Percentiles rank a stretch among this genome's conserved stretches.
phyloP scores from a whole-genome alignment of 352 stramenopile genomes.

The Phytophthora hybrid region DNA sequence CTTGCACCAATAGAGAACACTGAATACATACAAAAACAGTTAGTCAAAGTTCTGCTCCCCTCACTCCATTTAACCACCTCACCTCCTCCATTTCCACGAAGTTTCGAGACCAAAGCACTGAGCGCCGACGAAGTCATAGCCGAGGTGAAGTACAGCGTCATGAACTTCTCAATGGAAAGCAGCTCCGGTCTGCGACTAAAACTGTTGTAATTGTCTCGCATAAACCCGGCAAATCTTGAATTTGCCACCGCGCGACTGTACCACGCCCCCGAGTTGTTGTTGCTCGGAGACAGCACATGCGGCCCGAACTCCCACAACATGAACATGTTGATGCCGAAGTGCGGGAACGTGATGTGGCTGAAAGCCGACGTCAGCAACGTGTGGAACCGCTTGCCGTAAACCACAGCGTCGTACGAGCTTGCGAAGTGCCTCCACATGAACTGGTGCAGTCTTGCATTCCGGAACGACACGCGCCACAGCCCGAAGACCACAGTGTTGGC shows the following conservation, averaged over 20 bases:
- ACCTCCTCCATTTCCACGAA: conserved; percentile 68
- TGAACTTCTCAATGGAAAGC: conserved; percentile 70
- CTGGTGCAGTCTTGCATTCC: conserved; percentile 51
- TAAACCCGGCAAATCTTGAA: conserved; percentile 56
- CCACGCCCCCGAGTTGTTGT: conserved; percentile 52
- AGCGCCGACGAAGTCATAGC: conserved; percentile 73
- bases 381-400: conserved; percentile 69
- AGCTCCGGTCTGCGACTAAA: conserved; percentile 43
- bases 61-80: conserved; percentile 4
- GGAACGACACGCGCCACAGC: conserved; percentile 75
- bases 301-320: conserved; percentile 90
- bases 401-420: conserved; percentile 81
- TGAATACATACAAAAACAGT: conserved; percentile 25
- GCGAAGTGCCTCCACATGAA: conserved; percentile 90
- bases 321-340: conserved; percentile 91
- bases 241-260: conserved; percentile 60
- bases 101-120: conserved; percentile 71
- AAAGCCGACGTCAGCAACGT: conserved; percentile 84
- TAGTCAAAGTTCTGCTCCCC: background rate
- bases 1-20: conserved; percentile 86
- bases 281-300: conserved; percentile 66
- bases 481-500: conserved; percentile 77
- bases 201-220: conserved; percentile 40
- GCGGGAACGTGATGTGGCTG: conserved; percentile 84
- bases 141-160: conserved; percentile 77